These are phyloP conservation scores for Aureobasidium leucospermi DNA, from an alignment of 2,329 filamentous ascomycete genomes.

Conservation along the genomic window DNA sequence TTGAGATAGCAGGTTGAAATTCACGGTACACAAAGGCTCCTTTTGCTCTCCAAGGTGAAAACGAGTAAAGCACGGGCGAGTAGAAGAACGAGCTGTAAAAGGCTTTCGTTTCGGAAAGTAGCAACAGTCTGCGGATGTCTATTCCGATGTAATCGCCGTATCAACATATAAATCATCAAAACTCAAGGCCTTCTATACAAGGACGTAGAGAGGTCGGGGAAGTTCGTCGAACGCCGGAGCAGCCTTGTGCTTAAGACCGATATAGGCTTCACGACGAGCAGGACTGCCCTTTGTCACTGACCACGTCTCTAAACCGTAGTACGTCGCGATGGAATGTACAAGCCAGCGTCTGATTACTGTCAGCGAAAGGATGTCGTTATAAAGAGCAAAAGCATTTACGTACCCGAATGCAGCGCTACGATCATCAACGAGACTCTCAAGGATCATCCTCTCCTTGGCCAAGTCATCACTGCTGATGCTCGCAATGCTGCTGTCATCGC, in stretches of 20 bases:
- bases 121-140: not conserved
- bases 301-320: constrained; percentile 83
- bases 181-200: constrained; percentile 26
- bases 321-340: constrained; percentile 83
- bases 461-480: constrained; percentile 32
- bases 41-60: too few species aligned
- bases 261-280: constrained; percentile 71
- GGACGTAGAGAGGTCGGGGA: constrained; percentile 58
- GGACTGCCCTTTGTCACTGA: constrained; percentile 67
- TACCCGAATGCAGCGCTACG: constrained; percentile 75
- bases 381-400: constrained; percentile 28
- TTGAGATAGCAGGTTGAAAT: too few species aligned
- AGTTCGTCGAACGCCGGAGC: constrained; percentile 35
- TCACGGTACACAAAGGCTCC: too few species aligned
- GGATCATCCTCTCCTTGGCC: constrained; percentile 63
- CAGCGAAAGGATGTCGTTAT: not conserved
- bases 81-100: too few species aligned
- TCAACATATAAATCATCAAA: not conserved
- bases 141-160: not conserved
- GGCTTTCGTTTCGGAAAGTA: too few species aligned
- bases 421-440: constrained; percentile 71
- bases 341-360: constrained; percentile 67
- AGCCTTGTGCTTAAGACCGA: constrained; percentile 54
- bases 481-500: not conserved
- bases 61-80: too few species aligned